Percentiles rank a stretch among this genome's conserved stretches.
These are phyloP conservation scores for Hypoxylon sp. DNA, from an alignment of 2,329 filamentous ascomycete genomes.

Conservation along the genomic window DNA sequence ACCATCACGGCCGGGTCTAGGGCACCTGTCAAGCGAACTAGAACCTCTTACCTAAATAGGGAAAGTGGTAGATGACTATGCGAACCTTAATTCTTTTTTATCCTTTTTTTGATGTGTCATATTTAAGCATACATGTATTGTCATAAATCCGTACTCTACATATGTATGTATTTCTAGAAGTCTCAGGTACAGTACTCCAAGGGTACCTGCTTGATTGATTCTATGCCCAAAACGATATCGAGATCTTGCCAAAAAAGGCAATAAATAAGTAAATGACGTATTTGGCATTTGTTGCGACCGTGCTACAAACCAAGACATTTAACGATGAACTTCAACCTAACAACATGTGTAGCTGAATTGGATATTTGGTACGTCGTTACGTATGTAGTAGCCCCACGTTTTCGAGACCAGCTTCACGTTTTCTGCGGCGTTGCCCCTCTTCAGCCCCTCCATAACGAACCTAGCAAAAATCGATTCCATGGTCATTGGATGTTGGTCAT, in stretches of 20 bases:
- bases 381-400: conserved; percentile 39
- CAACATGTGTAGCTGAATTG: not conserved
- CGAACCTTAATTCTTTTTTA: conserved; percentile 4
- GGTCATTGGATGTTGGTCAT: conserved; percentile 38
- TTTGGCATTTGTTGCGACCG: conserved; percentile 1
- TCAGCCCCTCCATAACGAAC: conserved; percentile 34
- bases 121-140: conserved; percentile 5
- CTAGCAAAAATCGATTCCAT: conserved; percentile 22
- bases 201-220: not conserved
- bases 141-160: not conserved
- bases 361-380: conserved; percentile 13
- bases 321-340: not conserved
- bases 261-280: conserved; percentile 22
- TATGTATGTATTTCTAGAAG: no score
- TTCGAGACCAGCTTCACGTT: conserved; percentile 29
- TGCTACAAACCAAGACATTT: not conserved
- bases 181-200: no score
- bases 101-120: conserved; percentile 8
- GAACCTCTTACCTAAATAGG: conserved; percentile 21
- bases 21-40: not conserved
- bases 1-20: not conserved
- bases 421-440: conserved; percentile 33
- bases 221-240: conserved; percentile 9
- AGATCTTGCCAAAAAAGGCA: not conserved
- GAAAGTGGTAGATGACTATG: not conserved